These are phyloP conservation scores for Trichophyton simii DNA, from an alignment of 2,329 filamentous ascomycete species.

Conservation along the genomic window DNA sequence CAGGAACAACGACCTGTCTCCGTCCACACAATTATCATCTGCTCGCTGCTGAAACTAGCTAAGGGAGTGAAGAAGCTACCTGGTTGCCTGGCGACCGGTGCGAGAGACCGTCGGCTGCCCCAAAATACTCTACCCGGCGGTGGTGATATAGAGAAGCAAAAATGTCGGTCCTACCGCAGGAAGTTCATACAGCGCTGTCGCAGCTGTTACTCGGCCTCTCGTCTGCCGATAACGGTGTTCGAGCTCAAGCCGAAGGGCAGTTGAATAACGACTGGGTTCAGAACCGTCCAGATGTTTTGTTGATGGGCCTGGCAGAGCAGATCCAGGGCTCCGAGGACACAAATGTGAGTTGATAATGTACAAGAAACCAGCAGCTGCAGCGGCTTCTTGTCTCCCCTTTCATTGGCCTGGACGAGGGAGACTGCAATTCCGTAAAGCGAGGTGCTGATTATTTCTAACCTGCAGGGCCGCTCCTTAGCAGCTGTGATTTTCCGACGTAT, in stretches of 20 bases:
- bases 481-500: constrained; percentile 92
- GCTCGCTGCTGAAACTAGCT: background rate
- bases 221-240: constrained; percentile 74
- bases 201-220: constrained; percentile 81
- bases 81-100: background rate
- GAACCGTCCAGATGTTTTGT: constrained; percentile 66
- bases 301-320: constrained; percentile 93
- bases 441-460: constrained; percentile 11
- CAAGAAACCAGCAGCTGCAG: too few species aligned
- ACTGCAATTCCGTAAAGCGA: background rate
- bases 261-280: constrained; percentile 82
- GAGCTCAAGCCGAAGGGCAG: constrained; percentile 78
- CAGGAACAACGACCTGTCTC: background rate
- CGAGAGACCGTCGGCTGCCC: background rate
- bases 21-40: background rate
- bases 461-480: constrained; percentile 74
- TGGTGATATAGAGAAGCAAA: constrained; percentile 12
- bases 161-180: constrained; percentile 78
- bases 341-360: constrained; percentile 42
- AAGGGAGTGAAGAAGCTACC: background rate
- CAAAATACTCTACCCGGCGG: background rate
- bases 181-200: constrained; percentile 70
- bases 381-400: too few species aligned
- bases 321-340: constrained; percentile 64
- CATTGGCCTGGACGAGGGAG: too few species aligned